Evolutionary conservation across 1,139 yeast species (phyloP), one percentile per base, ranked within the genome.

Genomic region (Saccharomycopsis hybrid): DNA sequence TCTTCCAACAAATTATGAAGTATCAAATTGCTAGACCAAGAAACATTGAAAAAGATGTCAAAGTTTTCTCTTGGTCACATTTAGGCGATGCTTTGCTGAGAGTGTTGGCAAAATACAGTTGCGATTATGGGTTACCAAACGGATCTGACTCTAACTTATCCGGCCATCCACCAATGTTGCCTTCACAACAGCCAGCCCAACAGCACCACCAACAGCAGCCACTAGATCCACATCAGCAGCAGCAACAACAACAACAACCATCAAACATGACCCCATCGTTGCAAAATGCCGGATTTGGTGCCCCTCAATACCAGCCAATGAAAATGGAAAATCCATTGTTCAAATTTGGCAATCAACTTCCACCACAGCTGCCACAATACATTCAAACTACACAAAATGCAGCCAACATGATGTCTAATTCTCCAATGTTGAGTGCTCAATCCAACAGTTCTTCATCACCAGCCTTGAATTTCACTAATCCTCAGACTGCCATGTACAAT

Each of bases 11-110:
- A 44, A 72, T 82, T 49, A 83, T 83, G 88, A 66, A 74, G 41
- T 82, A 78, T 71, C 77, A 76, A 37, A 73, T 74, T 48, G 89
- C 90, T 2, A 71, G 82, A 56, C 89, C 89, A 3, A 67, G 89
- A 41, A 82, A 81, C 59, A 83, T 83, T 50, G 88, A 81, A 59
- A 83, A 83, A 61, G 86, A 82, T 60, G 77, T 82, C 55, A 82
- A 82, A 60, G 88, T 82, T 3, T 79, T 82, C 58, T 70, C 70
- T 37, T 82, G 89, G 89, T 59, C 65, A 27, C 72, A 73, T 49
- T 65, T 82, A 37, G 72, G 69, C 39, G 69, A 66, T 41, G 89
- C 89, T 0, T 62, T 82, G 48, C 66, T 69, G 41, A 82, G 79
- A 59, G 84, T 82, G n/a, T 70, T 81, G 46, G 70, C 81, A 43